phyloP scores from a whole-genome alignment of 1,284 basidiomycete species.

The Trichosporon sp. region DNA sequence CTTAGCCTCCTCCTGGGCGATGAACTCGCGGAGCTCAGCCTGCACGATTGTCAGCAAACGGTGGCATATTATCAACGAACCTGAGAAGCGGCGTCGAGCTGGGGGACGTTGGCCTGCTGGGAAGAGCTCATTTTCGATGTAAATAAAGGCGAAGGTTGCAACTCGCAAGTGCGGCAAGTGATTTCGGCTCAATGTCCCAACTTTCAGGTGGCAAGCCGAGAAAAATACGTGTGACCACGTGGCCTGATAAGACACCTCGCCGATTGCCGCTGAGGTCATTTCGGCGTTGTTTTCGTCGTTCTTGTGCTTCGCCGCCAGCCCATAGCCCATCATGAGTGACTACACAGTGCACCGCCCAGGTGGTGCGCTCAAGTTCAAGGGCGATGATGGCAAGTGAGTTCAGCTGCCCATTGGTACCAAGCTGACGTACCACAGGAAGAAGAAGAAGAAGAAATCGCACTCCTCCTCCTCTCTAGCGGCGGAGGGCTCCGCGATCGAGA shows the following conservation, averaged over 20 bases:
- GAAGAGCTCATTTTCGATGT: constrained; percentile 25
- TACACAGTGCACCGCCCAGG: constrained; percentile 78
- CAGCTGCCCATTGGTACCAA: not conserved
- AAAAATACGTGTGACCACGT: constrained; percentile 17
- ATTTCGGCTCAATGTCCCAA: constrained; percentile 13
- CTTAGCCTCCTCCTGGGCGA: constrained; percentile 86
- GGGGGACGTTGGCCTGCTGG: constrained; percentile 35
- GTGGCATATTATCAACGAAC: constrained; percentile 54
- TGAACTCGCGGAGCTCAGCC: constrained; percentile 82
- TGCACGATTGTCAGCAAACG: constrained; percentile 47
- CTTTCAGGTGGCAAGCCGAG: constrained; percentile 9
- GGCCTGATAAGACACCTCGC: not conserved
- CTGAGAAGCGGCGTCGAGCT: constrained; percentile 76
- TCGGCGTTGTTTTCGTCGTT: constrained; percentile 9
- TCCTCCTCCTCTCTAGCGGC: constrained; percentile 37
- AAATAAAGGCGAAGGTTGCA: not conserved
- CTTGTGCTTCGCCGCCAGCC: constrained; percentile 16
- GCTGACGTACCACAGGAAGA: constrained; percentile 22
- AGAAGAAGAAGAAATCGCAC: constrained; percentile 78
- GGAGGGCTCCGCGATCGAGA: not conserved
- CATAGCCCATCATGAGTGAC: constrained; percentile 61
- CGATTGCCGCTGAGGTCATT: constrained; percentile 9
- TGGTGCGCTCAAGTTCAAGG: constrained; percentile 87
- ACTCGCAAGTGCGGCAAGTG: constrained; percentile 9
- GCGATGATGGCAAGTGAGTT: constrained; percentile 76